Evolutionary conservation across 2,329 filamentous ascomycete genomes (phyloP), one percentile per base, ranked within the genome.

Genomic region (Pseudogymnoascus sp.): DNA sequence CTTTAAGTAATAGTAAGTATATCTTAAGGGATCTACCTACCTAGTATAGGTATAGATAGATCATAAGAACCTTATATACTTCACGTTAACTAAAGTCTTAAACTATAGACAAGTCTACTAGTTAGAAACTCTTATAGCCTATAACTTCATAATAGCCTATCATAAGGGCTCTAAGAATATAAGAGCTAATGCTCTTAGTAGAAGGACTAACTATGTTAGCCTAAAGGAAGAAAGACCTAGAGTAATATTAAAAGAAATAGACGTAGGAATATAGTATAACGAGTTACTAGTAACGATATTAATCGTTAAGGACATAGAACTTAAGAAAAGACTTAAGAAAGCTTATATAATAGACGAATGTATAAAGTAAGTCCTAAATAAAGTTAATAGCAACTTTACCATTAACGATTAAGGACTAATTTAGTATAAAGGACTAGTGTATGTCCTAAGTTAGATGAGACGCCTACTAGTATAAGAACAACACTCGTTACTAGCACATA

Each of bases 61-160:
- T 65, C 64, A 74, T 31, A 67, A 71, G 29, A 72, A 72, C 62
- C 63, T 74, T 0, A 50, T 61, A 24, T 62, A 64, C 16, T 74
- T 74, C 56, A 69, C 66, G n/a, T 67, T 62, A 13, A 69, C 60
- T 6, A 70, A 70, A 53, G 40, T 42, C 6, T 11, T 42, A 21
- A 70, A 66, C 44, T 6, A 63, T 19, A 38, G 69, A 24, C 65
- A 72, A 64, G 68, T 64, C 14, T 14, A 67, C 16, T 74, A 67
- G 68, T 56, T 66, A 4, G 64, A 71, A 63, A 61, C 64, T 11
- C 62, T 72, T 11, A 61, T 62, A 6, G n/a, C 37, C 21, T 72
- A 65, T 62, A 56, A 70, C 26, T 72, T 70, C 24, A 56, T 59
- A 37, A 71, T 71, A 31, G 37, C 16, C 6, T 70, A 65, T 50